Base-by-base conservation (phyloP, 441 rosid genomes). In the Biscutella laevigata region DNA sequence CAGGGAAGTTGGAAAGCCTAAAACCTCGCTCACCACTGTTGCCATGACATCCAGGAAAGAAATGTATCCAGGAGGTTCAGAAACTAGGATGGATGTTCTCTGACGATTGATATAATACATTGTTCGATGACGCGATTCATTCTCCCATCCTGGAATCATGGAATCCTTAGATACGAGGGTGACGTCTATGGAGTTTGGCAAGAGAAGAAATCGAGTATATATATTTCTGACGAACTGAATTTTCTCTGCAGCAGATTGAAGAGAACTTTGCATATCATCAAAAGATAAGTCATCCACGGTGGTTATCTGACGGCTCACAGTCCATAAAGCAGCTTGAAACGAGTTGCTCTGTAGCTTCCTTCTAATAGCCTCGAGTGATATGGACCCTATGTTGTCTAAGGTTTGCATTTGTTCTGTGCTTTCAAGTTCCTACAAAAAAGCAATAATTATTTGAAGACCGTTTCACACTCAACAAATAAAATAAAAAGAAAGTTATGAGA, bases 51-150 rank as follows among this genome's bases (percentile, higher is more conserved):
- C 95, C 64, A 77, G 68, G 68, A 84, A 73, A 64, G 88, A 73
- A 59, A 88, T 62, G 71, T 77, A 84, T 52, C 75, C 20, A 40
- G 99, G 99, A 3, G 97, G 94, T 71, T 92, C 92, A 26, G 95
- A 84, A 48, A 88, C 83, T 48, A 88, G 74, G 71, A 88, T 69
- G 55, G 69, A 64, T 50, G 76, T 68, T 66, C 76, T 74, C 14
- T 81, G 66, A 51, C 26, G 75, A 67, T 86, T 68, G 66, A 92
- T 57, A 49, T 70, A 92, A 59, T 81, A 88, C 55, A 92, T 77
- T 57, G 82, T 77, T 22, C 80, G 81, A 71, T 84, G 88, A 51
- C 48, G 77, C 17, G 85, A 69, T 44, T 71, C 76, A 48, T 64
- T 68, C 55, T 77, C 87, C 92, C 96, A 88, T 55, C 67, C 87